Conservation (phyloP, 2,329 filamentous ascomycete genomes). For the Endothia cerciana region DNA sequence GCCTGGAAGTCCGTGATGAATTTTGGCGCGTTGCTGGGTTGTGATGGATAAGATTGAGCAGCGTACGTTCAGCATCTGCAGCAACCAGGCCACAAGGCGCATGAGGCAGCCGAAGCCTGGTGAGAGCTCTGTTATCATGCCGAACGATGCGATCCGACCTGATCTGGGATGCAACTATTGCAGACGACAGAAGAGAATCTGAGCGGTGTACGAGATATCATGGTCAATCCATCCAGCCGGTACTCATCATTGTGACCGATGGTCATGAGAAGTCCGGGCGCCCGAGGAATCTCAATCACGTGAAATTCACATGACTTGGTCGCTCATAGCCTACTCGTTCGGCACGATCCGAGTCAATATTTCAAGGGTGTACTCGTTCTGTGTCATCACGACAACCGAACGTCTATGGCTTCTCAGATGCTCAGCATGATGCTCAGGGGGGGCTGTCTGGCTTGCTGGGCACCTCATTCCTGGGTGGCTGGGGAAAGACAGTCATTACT, state of each 20-base stretch:
- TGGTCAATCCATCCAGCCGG: neutral
- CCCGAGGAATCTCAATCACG: neutral
- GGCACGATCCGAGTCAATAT: neutral
- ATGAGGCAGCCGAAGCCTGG: neutral
- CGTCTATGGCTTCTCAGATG: no score
- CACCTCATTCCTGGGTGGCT: slow-evolving; percentile 13
- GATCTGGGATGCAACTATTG: neutral
- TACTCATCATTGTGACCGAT: no score
- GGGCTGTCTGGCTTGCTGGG: slow-evolving; percentile 6
- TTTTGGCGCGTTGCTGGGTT: no score
- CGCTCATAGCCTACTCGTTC: neutral
- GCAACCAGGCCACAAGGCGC: neutral
- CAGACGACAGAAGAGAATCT: neutral
- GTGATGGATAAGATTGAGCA: neutral
- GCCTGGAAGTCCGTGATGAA: no score
- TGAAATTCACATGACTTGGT: neutral
- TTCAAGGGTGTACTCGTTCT: no score
- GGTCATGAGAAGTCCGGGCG: neutral
- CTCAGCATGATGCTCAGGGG: neutral
- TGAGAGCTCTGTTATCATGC: no score
- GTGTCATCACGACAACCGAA: neutral
- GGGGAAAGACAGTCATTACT: neutral
- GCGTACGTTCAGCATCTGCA: neutral
- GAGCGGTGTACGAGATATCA: neutral
- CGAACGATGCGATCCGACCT: neutral